phyloP scores from a whole-genome alignment of 352 stramenopile genomes.

The Globisporangium nagaii region DNA sequence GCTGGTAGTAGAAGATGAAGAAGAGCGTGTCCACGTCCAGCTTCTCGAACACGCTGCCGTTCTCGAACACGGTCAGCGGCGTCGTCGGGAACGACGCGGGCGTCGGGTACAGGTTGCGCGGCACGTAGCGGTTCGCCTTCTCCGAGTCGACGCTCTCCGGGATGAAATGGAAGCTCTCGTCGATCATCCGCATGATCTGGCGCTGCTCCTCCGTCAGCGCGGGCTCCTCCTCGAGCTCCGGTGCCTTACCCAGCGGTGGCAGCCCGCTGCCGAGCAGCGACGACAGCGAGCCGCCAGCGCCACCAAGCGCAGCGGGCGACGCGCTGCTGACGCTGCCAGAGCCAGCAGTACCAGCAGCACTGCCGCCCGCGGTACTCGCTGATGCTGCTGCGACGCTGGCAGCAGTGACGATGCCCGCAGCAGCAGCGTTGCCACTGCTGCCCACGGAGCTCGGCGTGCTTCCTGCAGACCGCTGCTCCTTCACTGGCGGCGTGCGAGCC shows the following conservation, averaged over 20 bases:
- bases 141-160: constrained; percentile 88
- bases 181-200: constrained; percentile 74
- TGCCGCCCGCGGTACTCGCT: not conserved
- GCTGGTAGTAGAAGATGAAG: constrained; percentile 99
- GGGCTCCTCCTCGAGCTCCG: constrained; percentile 31
- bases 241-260: constrained; percentile 5
- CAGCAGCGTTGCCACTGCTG: not conserved
- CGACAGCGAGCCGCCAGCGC: constrained; percentile 7
- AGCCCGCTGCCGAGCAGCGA: constrained; percentile 5
- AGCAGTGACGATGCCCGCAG: constrained; percentile 9
- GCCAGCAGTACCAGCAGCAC: not conserved
- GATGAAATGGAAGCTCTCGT: constrained; percentile 91
- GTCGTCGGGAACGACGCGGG: constrained; percentile 87
- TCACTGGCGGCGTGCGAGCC: constrained; percentile 11
- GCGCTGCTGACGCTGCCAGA: not conserved
- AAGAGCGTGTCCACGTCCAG: constrained; percentile 98
- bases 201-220: constrained; percentile 75
- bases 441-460: constrained; percentile 11
- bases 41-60: constrained; percentile 95
- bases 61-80: constrained; percentile 91
- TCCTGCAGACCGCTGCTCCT: constrained; percentile 11
- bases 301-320: too few species aligned
- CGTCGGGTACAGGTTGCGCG: constrained; percentile 93
- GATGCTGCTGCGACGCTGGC: not conserved
- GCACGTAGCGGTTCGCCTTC: constrained; percentile 89